Base-by-base conservation (phyloP, 768 basidiomycete genomes). In the Peribolospora kevripleyi region DNA sequence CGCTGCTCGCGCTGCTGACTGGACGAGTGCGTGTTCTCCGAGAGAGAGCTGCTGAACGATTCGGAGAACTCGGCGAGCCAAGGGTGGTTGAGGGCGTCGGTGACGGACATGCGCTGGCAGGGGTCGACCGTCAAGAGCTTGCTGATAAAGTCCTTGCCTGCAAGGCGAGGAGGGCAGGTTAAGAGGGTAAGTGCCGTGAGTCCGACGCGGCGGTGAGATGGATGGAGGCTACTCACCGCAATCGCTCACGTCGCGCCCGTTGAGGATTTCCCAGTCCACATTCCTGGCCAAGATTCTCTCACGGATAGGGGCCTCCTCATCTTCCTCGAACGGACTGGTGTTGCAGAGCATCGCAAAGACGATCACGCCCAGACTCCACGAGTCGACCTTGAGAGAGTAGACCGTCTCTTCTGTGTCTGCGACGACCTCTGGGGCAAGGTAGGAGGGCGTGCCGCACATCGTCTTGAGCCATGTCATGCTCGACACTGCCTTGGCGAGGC, bases 301-400 rank as follows among this genome's bases (percentile, higher is more conserved):
- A 50, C 76, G 75, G 46, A 88, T 70, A 3, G 70, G 67, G 38
- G 73, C 70, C 45, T 68, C 68, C n/a, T 76, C 76, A 42, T 84
- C 77, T 59, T 88, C 84, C 42, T 81, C 71, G 68, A 95, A 91
- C 0, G 88, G 86, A 42, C 73, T 76, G 0, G 76, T 63, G 64
- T 82, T 80, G 0, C 82, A 80, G 46, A 88, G 49, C 53, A 57
- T 58, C 10, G 81, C 81, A 62, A 81, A 97, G 1, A 95, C 76
- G 53, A 97, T 93, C 25, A 93, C 86, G 5, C 93, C 91, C 8
- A 88, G 76, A 49, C 85, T 90, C 88, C 88, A 98, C 59, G 84
- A 86, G 64, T 98, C 93, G 51, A 97, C 93, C 14, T 82, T 70
- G 55, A 80, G 76, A 62, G 82, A 80, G 63, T 98, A 97, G 3